Conservation (phyloP, 2,329 filamentous ascomycete species). For the Ceratocystis smalleyi region DNA sequence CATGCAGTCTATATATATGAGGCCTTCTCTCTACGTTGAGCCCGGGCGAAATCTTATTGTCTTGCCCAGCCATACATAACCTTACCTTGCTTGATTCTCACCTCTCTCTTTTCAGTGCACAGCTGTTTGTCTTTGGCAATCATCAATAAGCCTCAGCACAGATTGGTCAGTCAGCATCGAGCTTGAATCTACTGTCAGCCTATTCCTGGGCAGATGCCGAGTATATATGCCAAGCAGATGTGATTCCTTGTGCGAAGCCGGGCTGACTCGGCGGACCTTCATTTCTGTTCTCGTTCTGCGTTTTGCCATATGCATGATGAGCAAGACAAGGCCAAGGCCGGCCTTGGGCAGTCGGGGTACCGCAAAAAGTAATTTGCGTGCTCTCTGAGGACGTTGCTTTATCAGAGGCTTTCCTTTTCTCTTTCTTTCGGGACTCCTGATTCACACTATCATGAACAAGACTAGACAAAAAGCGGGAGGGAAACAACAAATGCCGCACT, state of each 20-base stretch:
- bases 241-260: no score
- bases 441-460: not conserved
- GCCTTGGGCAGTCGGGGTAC: no score
- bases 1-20: not conserved
- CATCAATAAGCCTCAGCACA: not conserved
- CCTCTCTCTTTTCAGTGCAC: not conserved
- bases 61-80: not conserved
- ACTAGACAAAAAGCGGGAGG: not conserved
- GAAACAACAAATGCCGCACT: not conserved
- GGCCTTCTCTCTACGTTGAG: not conserved
- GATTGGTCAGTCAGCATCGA: not conserved
- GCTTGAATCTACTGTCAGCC: not conserved
- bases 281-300: no score
- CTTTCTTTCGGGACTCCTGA: not conserved
- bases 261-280: no score
- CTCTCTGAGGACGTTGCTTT: no score
- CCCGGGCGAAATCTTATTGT: not conserved
- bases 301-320: no score
- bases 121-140: not conserved
- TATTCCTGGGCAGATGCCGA: not conserved
- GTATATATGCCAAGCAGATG: no score
- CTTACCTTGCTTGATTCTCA: not conserved
- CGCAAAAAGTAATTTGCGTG: no score
- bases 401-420: no score
- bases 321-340: no score